Percentiles rank a stretch among this genome's conserved stretches.
Evolutionary conservation across 108 stramenopile genomes (phyloP).

Genomic region (Craspedostauros australis): DNA sequence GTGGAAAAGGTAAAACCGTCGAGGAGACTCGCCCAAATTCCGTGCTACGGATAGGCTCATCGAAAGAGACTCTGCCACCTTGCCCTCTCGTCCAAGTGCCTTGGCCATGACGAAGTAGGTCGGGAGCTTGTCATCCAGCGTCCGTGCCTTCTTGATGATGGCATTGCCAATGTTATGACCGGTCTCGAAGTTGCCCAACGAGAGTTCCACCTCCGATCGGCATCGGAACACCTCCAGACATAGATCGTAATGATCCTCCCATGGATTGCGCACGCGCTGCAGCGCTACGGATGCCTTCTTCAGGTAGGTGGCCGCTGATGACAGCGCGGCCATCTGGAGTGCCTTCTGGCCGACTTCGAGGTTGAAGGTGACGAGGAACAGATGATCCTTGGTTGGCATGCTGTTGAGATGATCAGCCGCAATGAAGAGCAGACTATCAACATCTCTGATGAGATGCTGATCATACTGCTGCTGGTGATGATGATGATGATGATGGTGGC

Average conservation of each 20-base stretch:
- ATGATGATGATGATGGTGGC: too few species aligned
- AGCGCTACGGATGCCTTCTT: slow-evolving; percentile 9
- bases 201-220: slow-evolving; percentile 14
- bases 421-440: slow-evolving; percentile 29
- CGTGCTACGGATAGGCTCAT: slow-evolving; percentile 5
- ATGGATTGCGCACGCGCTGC: slow-evolving; percentile 7
- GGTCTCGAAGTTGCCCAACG: slow-evolving; percentile 16
- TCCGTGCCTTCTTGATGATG: slow-evolving; percentile 3
- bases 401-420: slow-evolving; percentile 28
- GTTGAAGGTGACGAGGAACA: slow-evolving; percentile 16
- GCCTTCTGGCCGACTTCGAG: slow-evolving; percentile 24
- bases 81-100: slow-evolving; percentile 17
- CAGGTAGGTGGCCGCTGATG: slow-evolving; percentile 22
- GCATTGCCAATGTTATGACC: slow-evolving; percentile 10
- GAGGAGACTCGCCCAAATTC: slow-evolving; percentile 4
- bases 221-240: slow-evolving; percentile 15
- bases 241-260: slow-evolving; percentile 36
- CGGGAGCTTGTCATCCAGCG: slow-evolving; percentile 21
- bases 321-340: slow-evolving; percentile 8
- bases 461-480: too few species aligned
- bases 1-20: slow-evolving; percentile 7
- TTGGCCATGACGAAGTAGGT: slow-evolving; percentile 9
- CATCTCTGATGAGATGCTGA: too few species aligned
- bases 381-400: neutral
- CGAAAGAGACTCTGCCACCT: slow-evolving; percentile 10